phyloP scores from a whole-genome alignment of 768 basidiomycete species.

The Tylopilus subfusipes region DNA sequence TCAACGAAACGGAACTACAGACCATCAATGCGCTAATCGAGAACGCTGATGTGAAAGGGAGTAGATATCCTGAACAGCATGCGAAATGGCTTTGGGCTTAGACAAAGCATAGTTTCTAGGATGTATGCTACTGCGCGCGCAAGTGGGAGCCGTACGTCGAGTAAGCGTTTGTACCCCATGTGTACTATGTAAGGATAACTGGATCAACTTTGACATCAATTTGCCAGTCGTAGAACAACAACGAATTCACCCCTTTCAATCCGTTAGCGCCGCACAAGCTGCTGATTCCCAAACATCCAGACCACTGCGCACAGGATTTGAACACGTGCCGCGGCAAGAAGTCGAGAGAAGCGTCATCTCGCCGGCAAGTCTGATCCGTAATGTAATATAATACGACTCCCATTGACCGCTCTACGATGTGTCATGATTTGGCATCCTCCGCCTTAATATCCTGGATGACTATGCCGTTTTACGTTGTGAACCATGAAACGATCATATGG shows the following conservation, averaged over 20 bases:
- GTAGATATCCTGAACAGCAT: conserved; percentile 32
- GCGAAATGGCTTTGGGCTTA: not conserved
- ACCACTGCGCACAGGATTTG: no score
- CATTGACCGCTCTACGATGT: not conserved
- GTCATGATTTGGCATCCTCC: no score
- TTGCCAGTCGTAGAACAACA: no score
- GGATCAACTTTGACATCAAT: no score
- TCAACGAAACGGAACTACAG: conserved; percentile 36
- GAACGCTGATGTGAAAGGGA: conserved; percentile 38
- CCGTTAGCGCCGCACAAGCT: no score
- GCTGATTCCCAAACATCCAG: no score
- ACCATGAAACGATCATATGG: no score
- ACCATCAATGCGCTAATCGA: conserved; percentile 39
- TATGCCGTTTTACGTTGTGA: no score
- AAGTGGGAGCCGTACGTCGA: not conserved
- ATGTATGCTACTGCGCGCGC: not conserved
- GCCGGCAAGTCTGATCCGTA: not conserved
- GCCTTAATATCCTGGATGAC: no score
- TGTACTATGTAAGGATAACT: not conserved
- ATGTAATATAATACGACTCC: not conserved
- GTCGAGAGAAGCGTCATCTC: not conserved
- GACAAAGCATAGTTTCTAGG: not conserved
- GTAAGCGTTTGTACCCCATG: not conserved
- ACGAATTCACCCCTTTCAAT: no score
- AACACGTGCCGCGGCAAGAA: no score